Base-by-base conservation (phyloP, 2,329 filamentous ascomycete genomes). In the Teratosphaeria viscida region DNA sequence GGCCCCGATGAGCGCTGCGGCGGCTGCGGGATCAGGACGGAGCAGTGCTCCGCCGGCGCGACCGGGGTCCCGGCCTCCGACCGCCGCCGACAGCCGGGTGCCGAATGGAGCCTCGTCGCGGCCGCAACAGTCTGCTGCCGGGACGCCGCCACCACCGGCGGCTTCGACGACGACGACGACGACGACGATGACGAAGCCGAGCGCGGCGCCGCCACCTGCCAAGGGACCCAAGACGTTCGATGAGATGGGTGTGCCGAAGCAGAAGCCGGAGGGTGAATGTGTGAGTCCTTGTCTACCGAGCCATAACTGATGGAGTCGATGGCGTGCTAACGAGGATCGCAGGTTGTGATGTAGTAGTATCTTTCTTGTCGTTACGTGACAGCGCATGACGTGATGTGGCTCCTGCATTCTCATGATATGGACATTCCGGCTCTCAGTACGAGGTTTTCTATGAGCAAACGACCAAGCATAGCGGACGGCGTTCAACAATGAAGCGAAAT, bases 181-280 rank as follows among this genome's bases (percentile, higher is more conserved):
- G n/a, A 54, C 14, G 7, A 34, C 54, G 37, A 54, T 32, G 7
- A 26, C 39, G 23, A 59, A 57, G 57, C 57, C 57, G 29, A 34
- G 61, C 29, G 37, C 19, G 56, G 61, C 59, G 64, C 65, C 56
- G 60, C 65, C 68, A 74, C 78, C 82, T 35, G 82, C 81, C 56
- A 89, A 91, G 71, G 94, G 92, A 11, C 92, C 94, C 0, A 90
- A 94, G 68, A 97, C 94, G 0, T 99, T 99, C 73, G 92, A 96
- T 72, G 92, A 95, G 72, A 99, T 99, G 94, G 94, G 94, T 47
- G 92, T 99, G 67, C 90, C 91, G 6, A 82, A 86, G 68, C 85
- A 81, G 55, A 92, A 94, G 74, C 82, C 86, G 62, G 89, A 96
- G n/a, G 83, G 84, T 65, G 92, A 97, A 75, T 99, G 92, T 79